phyloP scores from a whole-genome alignment of 495 filamentous ascomycete genomes.

The Aspergillus heteromorphus region DNA sequence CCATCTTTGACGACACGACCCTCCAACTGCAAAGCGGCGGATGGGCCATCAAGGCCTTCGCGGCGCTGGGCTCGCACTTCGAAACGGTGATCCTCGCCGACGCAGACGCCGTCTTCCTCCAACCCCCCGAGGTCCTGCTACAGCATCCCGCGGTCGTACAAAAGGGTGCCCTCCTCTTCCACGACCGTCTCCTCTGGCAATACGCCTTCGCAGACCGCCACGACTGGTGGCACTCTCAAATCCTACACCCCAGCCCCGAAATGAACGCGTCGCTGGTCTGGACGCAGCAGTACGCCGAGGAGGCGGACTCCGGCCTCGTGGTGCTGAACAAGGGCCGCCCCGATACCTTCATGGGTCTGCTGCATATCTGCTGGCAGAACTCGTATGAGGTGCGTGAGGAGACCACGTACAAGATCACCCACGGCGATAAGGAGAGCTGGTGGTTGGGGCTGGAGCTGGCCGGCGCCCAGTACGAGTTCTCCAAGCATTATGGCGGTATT shows the following conservation, averaged over 20 bases:
- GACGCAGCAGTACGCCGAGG: slow-evolving; percentile 7
- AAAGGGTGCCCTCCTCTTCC: slow-evolving; percentile 5
- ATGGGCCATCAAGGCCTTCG: slow-evolving; percentile 8
- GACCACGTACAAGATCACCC: slow-evolving; percentile 5
- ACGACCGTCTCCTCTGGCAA: slow-evolving; percentile 8
- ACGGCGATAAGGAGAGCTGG: slow-evolving; percentile 9
- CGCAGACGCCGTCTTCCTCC: slow-evolving; percentile 7
- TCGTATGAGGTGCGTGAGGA: slow-evolving; percentile 6
- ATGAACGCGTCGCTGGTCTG: slow-evolving; percentile 4
- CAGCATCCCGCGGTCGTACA: background rate
- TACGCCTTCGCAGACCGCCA: background rate
- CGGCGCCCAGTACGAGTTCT: slow-evolving; percentile 3
- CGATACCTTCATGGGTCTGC: background rate
- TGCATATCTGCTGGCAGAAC: slow-evolving; percentile 9
- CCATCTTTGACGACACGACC: slow-evolving; percentile 5
- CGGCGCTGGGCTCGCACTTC: slow-evolving; percentile 5
- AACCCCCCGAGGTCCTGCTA: slow-evolving; percentile 7
- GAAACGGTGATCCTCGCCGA: slow-evolving; percentile 7
- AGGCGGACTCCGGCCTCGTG: slow-evolving; percentile 5
- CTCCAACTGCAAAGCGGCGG: slow-evolving; percentile 2
- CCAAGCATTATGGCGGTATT: slow-evolving; percentile 6
- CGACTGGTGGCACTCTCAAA: slow-evolving; percentile 1
- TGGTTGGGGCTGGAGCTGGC: slow-evolving; percentile 6
- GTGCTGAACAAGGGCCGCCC: slow-evolving; percentile 2
- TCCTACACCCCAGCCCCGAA: background rate